Percentiles rank a stretch among this genome's conserved stretches.
These are phyloP conservation scores for Pinguiococcus pyrenoidosus DNA, from an alignment of 108 stramenopile genomes.

Conservation along the genomic window DNA sequence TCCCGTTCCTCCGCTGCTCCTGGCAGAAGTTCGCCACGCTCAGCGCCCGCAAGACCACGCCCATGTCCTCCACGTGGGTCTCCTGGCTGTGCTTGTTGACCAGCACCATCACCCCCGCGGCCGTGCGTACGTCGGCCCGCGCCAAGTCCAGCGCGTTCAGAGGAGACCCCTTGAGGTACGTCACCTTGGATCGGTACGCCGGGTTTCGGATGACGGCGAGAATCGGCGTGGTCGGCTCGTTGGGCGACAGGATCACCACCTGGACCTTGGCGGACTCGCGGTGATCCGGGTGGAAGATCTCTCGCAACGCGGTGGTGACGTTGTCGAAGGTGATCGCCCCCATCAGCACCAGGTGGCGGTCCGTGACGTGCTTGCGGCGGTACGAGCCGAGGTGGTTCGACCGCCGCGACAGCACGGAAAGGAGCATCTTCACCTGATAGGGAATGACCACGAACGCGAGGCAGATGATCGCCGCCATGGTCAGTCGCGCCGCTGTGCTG, in stretches of 20 bases:
- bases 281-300: too few species aligned
- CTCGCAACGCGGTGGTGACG: too few species aligned
- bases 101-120: slow-evolving; percentile 7
- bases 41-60: slow-evolving; percentile 1
- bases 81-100: background rate
- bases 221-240: background rate
- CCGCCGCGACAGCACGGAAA: too few species aligned
- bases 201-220: background rate
- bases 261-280: too few species aligned
- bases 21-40: slow-evolving; percentile 3
- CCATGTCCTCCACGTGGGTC: slow-evolving; percentile 11
- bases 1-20: slow-evolving; percentile 6
- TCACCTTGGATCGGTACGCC: slow-evolving; percentile 4
- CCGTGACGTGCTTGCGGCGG: too few species aligned
- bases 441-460: background rate
- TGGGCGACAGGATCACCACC: slow-evolving; percentile 12
- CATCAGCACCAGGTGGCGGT: too few species aligned
- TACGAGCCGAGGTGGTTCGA: too few species aligned
- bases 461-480: background rate
- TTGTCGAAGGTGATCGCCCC: too few species aligned
- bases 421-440: too few species aligned
- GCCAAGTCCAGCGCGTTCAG: slow-evolving; percentile 2
- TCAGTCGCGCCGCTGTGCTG: background rate
- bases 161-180: slow-evolving; percentile 5
- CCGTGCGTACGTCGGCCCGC: slow-evolving; percentile 1